Percentiles rank a stretch among this genome's conserved stretches.
These are phyloP conservation scores for Pseudonectria buxi DNA, from an alignment of 2,329 filamentous ascomycete genomes.

Conservation along the genomic window DNA sequence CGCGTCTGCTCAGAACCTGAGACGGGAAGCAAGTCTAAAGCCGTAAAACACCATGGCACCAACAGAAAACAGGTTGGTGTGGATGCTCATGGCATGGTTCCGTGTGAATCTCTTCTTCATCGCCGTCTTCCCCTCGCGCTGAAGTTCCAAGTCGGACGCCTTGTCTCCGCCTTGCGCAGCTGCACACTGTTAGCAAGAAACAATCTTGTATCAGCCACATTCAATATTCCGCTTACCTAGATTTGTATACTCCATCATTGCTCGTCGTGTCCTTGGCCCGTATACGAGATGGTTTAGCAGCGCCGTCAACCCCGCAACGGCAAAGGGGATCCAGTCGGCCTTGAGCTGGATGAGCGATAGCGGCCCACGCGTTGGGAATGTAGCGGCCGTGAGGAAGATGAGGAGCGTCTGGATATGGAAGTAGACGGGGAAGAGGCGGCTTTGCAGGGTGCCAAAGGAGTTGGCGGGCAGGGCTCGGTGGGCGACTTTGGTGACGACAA, in stretches of 20 bases:
- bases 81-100: conserved; percentile 36
- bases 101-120: conserved; percentile 26
- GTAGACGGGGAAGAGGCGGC: conserved; percentile 35
- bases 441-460: conserved; percentile 33
- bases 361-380: conserved; percentile 27
- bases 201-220: background rate
- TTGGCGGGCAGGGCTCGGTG: conserved; percentile 26
- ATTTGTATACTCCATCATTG: conserved; percentile 22
- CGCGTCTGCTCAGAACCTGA: conserved; percentile 7
- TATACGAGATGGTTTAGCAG: conserved; percentile 30
- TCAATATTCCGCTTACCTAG: conserved; percentile 8
- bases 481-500: conserved; percentile 31
- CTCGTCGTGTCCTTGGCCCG: conserved; percentile 28
- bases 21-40: conserved; percentile 20
- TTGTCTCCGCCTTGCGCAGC: conserved; percentile 8
- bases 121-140: conserved; percentile 8
- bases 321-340: conserved; percentile 29
- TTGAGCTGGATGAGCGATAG: conserved; percentile 22
- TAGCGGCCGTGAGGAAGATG: conserved; percentile 26
- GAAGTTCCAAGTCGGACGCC: conserved; percentile 3
- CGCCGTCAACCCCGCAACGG: conserved; percentile 24
- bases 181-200: conserved; percentile 7
- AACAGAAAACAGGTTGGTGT: conserved; percentile 33
- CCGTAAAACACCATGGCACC: conserved; percentile 24
- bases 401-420: conserved; percentile 31